phyloP scores from a whole-genome alignment of 1,139 yeast species.

The Saccharomyces pastorianus region DNA sequence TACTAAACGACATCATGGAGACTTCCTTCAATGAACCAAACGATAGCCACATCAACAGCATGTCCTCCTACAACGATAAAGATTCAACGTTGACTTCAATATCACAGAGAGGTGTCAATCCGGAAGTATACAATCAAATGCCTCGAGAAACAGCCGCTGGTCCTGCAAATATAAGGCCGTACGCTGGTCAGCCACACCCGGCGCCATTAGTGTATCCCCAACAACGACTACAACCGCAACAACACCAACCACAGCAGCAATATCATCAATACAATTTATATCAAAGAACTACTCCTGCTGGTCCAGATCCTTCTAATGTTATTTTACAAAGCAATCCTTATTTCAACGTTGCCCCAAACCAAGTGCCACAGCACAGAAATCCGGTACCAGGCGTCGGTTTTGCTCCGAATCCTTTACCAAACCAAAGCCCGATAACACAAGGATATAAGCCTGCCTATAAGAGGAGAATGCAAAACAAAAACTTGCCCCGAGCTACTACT shows the following conservation, averaged over 20 bases:
- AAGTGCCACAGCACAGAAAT: slow-evolving; percentile 3
- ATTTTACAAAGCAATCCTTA: slow-evolving; percentile 48
- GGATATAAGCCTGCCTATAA: slow-evolving; percentile 35
- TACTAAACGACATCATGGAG: background rate
- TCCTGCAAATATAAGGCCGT: slow-evolving; percentile 1
- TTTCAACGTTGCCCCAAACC: slow-evolving; percentile 28
- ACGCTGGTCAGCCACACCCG: slow-evolving; percentile 4
- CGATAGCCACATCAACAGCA: slow-evolving; percentile 1
- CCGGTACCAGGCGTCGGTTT: background rate
- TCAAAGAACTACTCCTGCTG: slow-evolving; percentile 7
- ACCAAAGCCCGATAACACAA: slow-evolving; percentile 10
- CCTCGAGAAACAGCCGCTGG: background rate
- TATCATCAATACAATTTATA: slow-evolving; percentile 4
- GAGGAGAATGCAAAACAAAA: slow-evolving; percentile 27
- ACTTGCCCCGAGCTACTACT: slow-evolving; percentile 26
- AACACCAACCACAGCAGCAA: slow-evolving; percentile 1
- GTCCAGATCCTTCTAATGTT: slow-evolving; percentile 40
- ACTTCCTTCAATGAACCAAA: slow-evolving; percentile 4
- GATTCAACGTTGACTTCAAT: slow-evolving; percentile 69
- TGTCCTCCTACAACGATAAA: slow-evolving; percentile 14
- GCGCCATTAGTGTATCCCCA: slow-evolving; percentile 4
- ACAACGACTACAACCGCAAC: slow-evolving; percentile 9
- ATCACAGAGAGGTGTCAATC: slow-evolving; percentile 71
- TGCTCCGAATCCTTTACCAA: slow-evolving; percentile 10
- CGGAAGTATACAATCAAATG: slow-evolving; percentile 27